phyloP scores from a whole-genome alignment of 148 eudicot genomes.

The Amaranthus hypochondriacus region DNA sequence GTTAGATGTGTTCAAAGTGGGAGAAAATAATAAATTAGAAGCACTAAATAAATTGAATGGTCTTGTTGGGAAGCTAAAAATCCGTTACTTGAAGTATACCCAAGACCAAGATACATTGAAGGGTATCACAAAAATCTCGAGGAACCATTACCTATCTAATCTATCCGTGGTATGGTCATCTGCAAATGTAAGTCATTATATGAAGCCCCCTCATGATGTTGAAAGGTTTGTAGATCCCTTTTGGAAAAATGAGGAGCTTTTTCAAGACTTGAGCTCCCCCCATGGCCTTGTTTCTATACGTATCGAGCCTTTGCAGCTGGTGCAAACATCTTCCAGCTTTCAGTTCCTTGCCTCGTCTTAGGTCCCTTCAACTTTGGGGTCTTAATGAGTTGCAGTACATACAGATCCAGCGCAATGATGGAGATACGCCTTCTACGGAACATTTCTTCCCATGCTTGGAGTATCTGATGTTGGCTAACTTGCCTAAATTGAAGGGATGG shows the following conservation, averaged over 20 bases:
- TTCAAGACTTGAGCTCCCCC: too few species aligned
- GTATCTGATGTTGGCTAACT: background rate
- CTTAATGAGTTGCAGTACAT: conserved; percentile 3
- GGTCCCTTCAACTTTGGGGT: background rate
- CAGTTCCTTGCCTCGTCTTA: background rate
- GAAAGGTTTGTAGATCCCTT: background rate
- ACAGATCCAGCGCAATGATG: background rate
- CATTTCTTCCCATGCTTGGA: conserved; percentile 13
- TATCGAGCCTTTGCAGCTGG: background rate
- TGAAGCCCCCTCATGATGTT: conserved; percentile 1
- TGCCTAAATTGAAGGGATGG: conserved; percentile 11
- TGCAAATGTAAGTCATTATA: too few species aligned
- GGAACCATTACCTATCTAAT: background rate
- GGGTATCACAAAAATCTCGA: background rate
- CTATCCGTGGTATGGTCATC: background rate
- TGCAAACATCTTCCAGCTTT: background rate
- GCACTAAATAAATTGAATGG: background rate
- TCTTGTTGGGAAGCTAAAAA: background rate
- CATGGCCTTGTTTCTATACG: background rate
- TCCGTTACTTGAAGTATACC: background rate
- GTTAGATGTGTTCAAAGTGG: conserved; percentile 1
- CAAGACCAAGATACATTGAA: background rate
- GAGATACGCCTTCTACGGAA: too few species aligned
- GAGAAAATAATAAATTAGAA: background rate
- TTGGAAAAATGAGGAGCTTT: background rate